phyloP scores from a whole-genome alignment of 129 eudicot genomes.

The Chrysanthemum lavandulifolium region DNA sequence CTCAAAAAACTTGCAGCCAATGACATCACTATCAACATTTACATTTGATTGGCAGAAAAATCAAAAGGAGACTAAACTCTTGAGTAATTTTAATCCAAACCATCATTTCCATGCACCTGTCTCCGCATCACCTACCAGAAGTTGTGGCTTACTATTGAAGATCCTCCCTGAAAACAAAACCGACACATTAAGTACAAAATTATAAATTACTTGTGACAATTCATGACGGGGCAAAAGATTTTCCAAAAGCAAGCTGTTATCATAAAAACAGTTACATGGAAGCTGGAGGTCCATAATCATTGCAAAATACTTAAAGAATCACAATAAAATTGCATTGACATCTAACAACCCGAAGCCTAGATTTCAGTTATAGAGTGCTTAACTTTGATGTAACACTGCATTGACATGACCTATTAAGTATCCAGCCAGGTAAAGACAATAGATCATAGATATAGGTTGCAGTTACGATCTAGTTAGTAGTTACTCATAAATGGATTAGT shows the following conservation, averaged over 20 bases:
- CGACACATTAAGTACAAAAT: background rate
- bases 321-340: too few species aligned
- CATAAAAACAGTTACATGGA: background rate
- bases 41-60: conserved; percentile 11
- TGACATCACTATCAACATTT: conserved; percentile 22
- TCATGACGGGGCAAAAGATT: background rate
- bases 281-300: too few species aligned
- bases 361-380: background rate
- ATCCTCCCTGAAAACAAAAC: conserved; percentile 31
- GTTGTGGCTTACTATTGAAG: conserved; percentile 24
- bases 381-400: background rate
- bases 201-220: background rate
- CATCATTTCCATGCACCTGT: background rate
- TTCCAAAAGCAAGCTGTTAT: background rate
- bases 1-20: conserved; percentile 17
- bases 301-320: too few species aligned
- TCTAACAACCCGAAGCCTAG: background rate
- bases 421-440: background rate
- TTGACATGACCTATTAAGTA: background rate
- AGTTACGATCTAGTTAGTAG: too few species aligned
- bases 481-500: too few species aligned
- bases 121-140: conserved; percentile 15
- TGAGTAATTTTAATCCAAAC: background rate
- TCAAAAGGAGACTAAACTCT: conserved; percentile 7
- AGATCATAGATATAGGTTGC: background rate